Percentiles rank a stretch among this genome's conserved stretches.
Conservation (phyloP, 2,329 filamentous ascomycete genomes). For the Fonsecaea multimorphosa region DNA sequence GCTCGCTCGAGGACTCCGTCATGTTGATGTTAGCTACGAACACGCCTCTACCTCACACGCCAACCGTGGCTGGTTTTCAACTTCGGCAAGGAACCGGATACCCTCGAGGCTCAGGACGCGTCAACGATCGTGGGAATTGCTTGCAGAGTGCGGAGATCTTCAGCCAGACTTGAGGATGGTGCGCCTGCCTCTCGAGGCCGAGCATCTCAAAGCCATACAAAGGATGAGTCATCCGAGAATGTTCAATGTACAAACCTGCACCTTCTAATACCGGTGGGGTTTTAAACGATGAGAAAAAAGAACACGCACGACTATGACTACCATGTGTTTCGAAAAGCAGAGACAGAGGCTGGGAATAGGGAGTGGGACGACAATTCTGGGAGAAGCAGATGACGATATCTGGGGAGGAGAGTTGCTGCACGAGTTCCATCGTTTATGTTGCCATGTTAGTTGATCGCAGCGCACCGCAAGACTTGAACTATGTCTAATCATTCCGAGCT, state of each 20-base stretch:
- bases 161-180: conserved; percentile 3
- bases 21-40: conserved; percentile 35
- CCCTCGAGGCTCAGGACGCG: not conserved
- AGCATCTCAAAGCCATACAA: not conserved
- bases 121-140: not conserved
- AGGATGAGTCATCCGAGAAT: not conserved
- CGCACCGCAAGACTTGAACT: not conserved
- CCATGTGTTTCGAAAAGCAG: not conserved
- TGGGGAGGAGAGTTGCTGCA: not conserved
- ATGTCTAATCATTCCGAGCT: not conserved
- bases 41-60: conserved; percentile 32
- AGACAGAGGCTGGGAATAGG: not conserved
- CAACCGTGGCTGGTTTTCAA: conserved; percentile 10
- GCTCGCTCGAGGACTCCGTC: conserved; percentile 33
- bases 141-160: conserved; percentile 9
- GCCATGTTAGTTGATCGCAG: not conserved
- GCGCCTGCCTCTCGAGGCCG: not conserved
- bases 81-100: not conserved
- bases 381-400: not conserved
- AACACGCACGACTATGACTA: not conserved
- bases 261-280: not conserved
- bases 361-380: no score
- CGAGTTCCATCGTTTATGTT: not conserved
- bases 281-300: not conserved
- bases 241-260: not conserved